phyloP scores from a whole-genome alignment of 1,284 basidiomycete species.

The Ceratobasidium theobromae region DNA sequence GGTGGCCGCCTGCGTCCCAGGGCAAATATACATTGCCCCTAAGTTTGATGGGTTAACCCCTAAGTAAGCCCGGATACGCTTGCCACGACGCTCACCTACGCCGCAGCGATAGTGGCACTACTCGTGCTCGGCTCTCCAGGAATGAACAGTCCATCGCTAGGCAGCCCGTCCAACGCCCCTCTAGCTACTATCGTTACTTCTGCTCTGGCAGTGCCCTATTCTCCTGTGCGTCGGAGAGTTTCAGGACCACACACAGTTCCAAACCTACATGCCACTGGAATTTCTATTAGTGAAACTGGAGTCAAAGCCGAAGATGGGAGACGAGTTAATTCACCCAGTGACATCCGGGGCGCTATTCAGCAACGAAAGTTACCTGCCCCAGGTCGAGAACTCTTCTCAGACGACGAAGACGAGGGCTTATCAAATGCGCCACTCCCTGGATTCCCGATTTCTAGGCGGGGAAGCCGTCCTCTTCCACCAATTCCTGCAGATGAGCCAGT shows the following conservation, averaged over 20 bases:
- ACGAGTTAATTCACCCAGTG: too few species aligned
- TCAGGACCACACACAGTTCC: slow-evolving; percentile 4
- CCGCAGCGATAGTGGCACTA: too few species aligned
- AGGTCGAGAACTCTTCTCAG: slow-evolving; percentile 17
- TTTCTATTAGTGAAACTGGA: too few species aligned
- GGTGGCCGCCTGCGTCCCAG: too few species aligned
- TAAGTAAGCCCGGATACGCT: too few species aligned
- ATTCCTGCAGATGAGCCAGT: background rate
- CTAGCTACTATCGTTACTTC: slow-evolving; percentile 1
- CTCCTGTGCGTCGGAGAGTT: slow-evolving; percentile 20
- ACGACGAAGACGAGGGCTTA: background rate
- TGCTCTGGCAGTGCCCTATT: slow-evolving; percentile 1
- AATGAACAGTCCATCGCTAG: slow-evolving; percentile 14
- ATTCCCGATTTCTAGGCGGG: background rate
- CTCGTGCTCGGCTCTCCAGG: too few species aligned
- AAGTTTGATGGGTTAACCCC: background rate
- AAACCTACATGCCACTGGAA: too few species aligned
- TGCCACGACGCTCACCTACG: background rate
- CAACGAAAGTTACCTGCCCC: slow-evolving; percentile 8
- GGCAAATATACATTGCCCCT: background rate
- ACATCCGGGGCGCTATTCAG: background rate
- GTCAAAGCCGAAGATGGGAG: too few species aligned
- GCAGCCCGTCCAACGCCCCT: background rate
- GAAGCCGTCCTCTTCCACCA: background rate
- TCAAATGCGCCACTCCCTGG: slow-evolving; percentile 1